Base-by-base conservation (phyloP, 1,284 basidiomycete species). In the Cryptococcus sp. region DNA sequence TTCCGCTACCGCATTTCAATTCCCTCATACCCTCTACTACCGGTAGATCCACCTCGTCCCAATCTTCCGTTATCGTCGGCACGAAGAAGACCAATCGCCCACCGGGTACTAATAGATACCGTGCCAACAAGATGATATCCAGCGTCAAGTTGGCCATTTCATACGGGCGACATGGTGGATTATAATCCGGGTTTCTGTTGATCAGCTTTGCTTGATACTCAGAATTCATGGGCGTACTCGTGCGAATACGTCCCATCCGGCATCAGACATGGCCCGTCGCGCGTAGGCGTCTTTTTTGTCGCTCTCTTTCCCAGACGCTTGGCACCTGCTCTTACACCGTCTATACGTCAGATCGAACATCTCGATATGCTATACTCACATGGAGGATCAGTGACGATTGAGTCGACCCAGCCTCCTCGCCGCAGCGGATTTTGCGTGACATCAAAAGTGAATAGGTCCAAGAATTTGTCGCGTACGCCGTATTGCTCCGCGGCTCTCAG, bases 31-130 rank as follows among this genome's bases (percentile, higher is more conserved):
- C 92, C 32, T 88, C 85, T 0, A 83, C 79, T 25, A 82, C 72
- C 0, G 81, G 81, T 2, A 96, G 78, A 66, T 97, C 92, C 1
- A 93, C 78, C 59, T 89, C 87, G 58, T 86, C 83, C 68, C 92
- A 97, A 50, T 91, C 87, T 46, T 92, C 91, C 14, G 84, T 89
- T 19, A 93, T 87, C 0, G 92, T 94, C 0, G 92, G 93, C 22
- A 98, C 79, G 79, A 93, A 96, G 76, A 93, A 97, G 1, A 98
- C 94, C 7, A 99, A 81, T 32, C 96, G 79, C 14, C 96, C 96
- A 16, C 81, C 81, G 0, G 89, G 88, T 53, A 84, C 88, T 23
- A 99, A 81, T 46, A 98, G 78, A 70, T 88, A 88, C 47, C 91
- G 82, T 1, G 91, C 84, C 39, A 92, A 82, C 23, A 85, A 73